Evolutionary conservation across 768 basidiomycete genomes (phyloP).

Genomic region (Tylopilus sp.): DNA sequence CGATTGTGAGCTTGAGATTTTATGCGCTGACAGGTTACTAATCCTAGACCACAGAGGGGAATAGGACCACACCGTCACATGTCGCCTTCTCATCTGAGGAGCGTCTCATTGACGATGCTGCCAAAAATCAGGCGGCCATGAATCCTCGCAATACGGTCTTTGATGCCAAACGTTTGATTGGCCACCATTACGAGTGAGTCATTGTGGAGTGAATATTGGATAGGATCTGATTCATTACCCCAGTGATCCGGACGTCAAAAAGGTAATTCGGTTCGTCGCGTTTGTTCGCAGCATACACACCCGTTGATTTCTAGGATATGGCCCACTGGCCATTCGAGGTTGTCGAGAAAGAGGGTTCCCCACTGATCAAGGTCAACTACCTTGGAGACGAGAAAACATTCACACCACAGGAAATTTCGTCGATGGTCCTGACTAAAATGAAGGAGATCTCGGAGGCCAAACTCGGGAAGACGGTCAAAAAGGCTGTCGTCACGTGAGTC

Average conservation of each 20-base stretch:
- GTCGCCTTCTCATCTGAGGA: constrained; percentile 97
- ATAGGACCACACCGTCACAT: constrained; percentile 98
- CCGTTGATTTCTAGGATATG: constrained; percentile 65
- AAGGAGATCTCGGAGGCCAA: constrained; percentile 99
- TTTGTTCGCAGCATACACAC: neutral
- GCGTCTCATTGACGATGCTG: constrained; percentile 97
- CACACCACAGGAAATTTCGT: constrained; percentile 98
- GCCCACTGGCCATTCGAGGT: constrained; percentile 97
- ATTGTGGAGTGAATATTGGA: neutral
- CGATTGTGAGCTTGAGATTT: constrained; percentile 62
- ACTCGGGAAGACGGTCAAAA: constrained; percentile 96
- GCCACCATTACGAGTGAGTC: constrained; percentile 90
- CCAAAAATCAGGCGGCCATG: constrained; percentile 99
- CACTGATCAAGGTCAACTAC: constrained; percentile 95
- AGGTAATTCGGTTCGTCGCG: constrained; percentile 38
- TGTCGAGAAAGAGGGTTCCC: constrained; percentile 94
- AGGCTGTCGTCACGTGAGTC: constrained; percentile 95
- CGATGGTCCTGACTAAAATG: constrained; percentile 99
- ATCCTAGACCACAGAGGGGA: constrained; percentile 66
- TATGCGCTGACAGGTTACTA: neutral
- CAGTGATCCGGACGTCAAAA: constrained; percentile 92
- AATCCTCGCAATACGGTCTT: constrained; percentile 99
- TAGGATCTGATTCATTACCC: constrained; percentile 4
- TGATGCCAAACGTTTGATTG: constrained; percentile 98
- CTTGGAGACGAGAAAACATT: constrained; percentile 93